These are phyloP conservation scores for Aureobasidium pullulans DNA, from an alignment of 2,329 filamentous ascomycete genomes.

Conservation along the genomic window DNA sequence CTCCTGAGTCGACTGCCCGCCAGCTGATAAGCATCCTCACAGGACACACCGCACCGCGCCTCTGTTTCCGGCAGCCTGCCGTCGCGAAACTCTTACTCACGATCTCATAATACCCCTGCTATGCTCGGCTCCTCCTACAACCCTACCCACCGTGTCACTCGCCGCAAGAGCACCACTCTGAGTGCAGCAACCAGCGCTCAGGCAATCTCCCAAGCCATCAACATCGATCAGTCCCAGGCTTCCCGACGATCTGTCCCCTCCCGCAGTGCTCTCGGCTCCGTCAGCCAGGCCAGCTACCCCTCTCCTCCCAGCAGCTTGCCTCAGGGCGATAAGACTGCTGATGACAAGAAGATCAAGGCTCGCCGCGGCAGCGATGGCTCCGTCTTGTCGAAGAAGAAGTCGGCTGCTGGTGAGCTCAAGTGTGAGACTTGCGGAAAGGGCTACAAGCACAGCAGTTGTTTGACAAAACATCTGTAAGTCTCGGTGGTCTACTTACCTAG, in stretches of 20 bases:
- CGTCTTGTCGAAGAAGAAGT: conserved; percentile 69
- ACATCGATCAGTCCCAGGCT: conserved; percentile 10
- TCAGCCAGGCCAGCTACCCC: conserved; percentile 51
- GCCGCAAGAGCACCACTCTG: conserved; percentile 86
- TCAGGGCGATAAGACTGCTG: conserved; percentile 36
- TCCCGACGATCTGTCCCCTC: conserved; percentile 51
- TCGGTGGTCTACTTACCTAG: conserved; percentile 36
- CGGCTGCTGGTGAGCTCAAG: conserved; percentile 75
- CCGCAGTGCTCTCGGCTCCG: conserved; percentile 45
- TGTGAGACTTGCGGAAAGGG: conserved; percentile 98
- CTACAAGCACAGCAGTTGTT: conserved; percentile 99
- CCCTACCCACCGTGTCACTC: conserved; percentile 75
- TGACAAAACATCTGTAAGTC: conserved; percentile 99
- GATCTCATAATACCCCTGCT: conserved; percentile 78
- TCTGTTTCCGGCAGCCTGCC: conserved; percentile 53
- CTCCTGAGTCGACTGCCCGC: not conserved
- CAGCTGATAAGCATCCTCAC: not conserved
- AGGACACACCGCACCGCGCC: conserved; percentile 40
- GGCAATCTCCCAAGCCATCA: conserved; percentile 60
- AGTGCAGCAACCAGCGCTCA: conserved; percentile 64
- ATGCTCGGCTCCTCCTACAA: conserved; percentile 71
- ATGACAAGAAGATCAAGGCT: conserved; percentile 36
- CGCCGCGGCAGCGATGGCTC: conserved; percentile 78
- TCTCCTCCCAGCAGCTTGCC: conserved; percentile 64
- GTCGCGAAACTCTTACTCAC: conserved; percentile 57